These are phyloP conservation scores for Neonectria coccinea DNA, from an alignment of 2,329 filamentous ascomycete genomes.

Conservation along the genomic window DNA sequence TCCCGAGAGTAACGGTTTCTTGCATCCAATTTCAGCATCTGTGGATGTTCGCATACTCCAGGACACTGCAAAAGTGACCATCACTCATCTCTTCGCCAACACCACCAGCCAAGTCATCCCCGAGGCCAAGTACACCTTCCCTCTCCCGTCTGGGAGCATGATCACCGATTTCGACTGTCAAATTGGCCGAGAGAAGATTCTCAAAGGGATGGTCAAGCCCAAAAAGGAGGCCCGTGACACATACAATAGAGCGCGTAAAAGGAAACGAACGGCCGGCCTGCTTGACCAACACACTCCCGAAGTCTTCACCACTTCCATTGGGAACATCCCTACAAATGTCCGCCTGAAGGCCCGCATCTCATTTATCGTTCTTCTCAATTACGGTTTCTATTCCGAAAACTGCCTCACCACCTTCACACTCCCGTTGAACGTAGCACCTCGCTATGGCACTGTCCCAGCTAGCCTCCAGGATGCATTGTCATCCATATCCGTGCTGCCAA, in stretches of 20 bases:
- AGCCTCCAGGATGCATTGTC: background rate
- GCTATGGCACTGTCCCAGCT: background rate
- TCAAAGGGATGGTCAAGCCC: background rate
- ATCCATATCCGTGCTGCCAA: background rate
- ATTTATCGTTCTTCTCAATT: background rate
- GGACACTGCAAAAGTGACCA: background rate
- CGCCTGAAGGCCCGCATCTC: background rate
- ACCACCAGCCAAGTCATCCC: background rate
- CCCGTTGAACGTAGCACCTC: background rate
- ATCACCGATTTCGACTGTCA: background rate
- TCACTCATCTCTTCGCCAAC: background rate
- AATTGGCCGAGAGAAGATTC: background rate
- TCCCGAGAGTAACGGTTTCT: background rate
- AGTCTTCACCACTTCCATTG: background rate
- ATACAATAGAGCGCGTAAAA: background rate
- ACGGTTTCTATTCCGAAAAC: background rate
- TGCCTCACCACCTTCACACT: background rate
- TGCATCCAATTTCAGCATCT: background rate
- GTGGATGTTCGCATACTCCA: background rate
- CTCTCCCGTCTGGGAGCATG: background rate
- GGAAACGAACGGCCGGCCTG: background rate
- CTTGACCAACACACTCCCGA: constrained; percentile 6
- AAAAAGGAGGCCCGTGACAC: background rate
- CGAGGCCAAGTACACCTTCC: constrained; percentile 1
- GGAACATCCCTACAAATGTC: background rate